Evolutionary conservation across 495 filamentous ascomycete species (phyloP).

Genomic region (Penicillium canariense): DNA sequence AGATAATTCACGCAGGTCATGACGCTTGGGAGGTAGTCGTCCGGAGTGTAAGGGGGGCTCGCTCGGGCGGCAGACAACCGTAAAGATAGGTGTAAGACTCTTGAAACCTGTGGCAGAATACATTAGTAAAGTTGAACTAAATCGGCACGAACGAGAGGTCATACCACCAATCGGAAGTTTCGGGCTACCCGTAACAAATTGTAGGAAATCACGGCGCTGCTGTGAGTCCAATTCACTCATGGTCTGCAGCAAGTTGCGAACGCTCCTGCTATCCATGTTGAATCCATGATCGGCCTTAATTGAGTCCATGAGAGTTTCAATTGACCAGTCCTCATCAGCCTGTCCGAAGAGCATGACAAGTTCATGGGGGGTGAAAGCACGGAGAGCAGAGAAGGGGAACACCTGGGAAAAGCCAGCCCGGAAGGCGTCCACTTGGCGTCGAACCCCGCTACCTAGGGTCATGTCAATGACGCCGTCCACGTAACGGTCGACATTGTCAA

Average conservation of each 20-base stretch:
- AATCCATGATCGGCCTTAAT: conserved; percentile 99
- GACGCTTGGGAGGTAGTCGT: conserved; percentile 96
- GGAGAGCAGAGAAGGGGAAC: conserved; percentile 89
- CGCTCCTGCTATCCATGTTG: conserved; percentile 98
- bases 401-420: conserved; percentile 89
- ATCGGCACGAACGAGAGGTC: conserved; percentile 13
- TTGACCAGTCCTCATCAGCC: conserved; percentile 94
- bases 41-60: conserved; percentile 90
- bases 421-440: conserved; percentile 88
- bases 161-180: conserved; percentile 97
- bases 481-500: conserved; percentile 86
- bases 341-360: conserved; percentile 95
- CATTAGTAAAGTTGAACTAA: background rate
- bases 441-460: conserved; percentile 85
- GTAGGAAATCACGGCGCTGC: conserved; percentile 90
- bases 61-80: conserved; percentile 96
- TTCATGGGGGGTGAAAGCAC: conserved; percentile 94
- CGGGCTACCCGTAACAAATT: conserved; percentile 97
- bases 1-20: conserved; percentile 99
- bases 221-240: conserved; percentile 83
- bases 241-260: conserved; percentile 86
- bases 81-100: conserved; percentile 94
- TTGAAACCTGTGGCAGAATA: conserved; percentile 73
- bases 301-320: conserved; percentile 96
- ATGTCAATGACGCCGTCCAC: conserved; percentile 87